phyloP scores from a whole-genome alignment of 768 basidiomycete species.

The Mycena chlorophos region DNA sequence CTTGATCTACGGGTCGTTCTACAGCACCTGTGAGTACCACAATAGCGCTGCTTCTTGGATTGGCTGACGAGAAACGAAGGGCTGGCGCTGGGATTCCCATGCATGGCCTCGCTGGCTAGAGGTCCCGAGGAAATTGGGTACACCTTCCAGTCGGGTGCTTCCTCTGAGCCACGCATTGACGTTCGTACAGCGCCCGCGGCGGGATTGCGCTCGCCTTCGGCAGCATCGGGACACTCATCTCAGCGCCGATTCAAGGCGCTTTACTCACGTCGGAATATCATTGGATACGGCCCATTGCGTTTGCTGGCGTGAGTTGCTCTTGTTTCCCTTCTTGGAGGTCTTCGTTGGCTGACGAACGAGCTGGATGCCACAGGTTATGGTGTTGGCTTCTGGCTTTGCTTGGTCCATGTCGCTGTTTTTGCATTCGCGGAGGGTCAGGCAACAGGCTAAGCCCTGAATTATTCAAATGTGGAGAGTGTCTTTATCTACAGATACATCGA shows the following conservation, averaged over 20 bases:
- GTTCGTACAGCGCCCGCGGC: not conserved
- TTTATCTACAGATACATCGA: too few species aligned
- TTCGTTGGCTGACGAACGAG: not conserved
- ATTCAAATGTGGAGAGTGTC: too few species aligned
- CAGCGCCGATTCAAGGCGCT: slow-evolving; percentile 3
- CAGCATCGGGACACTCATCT: not conserved
- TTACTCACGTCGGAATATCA: not conserved
- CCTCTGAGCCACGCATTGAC: not conserved
- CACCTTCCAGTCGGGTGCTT: not conserved
- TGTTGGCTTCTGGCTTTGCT: not conserved
- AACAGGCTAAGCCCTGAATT: not conserved
- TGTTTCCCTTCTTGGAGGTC: too few species aligned
- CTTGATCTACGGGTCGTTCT: slow-evolving; percentile 3
- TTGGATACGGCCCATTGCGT: slow-evolving; percentile 1
- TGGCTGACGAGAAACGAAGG: not conserved
- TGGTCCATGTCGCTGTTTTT: not conserved
- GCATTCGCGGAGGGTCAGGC: not conserved
- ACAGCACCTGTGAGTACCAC: not conserved
- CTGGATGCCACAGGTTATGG: not conserved
- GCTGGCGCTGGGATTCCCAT: slow-evolving; percentile 1
- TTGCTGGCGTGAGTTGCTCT: not conserved
- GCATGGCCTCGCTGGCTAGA: not conserved
- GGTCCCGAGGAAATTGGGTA: slow-evolving; percentile 4
- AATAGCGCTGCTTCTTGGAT: not conserved
- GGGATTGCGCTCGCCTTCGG: slow-evolving; percentile 1